These are phyloP conservation scores for Pseudonectria foliicola DNA, from an alignment of 2,329 filamentous ascomycete genomes.

Conservation along the genomic window DNA sequence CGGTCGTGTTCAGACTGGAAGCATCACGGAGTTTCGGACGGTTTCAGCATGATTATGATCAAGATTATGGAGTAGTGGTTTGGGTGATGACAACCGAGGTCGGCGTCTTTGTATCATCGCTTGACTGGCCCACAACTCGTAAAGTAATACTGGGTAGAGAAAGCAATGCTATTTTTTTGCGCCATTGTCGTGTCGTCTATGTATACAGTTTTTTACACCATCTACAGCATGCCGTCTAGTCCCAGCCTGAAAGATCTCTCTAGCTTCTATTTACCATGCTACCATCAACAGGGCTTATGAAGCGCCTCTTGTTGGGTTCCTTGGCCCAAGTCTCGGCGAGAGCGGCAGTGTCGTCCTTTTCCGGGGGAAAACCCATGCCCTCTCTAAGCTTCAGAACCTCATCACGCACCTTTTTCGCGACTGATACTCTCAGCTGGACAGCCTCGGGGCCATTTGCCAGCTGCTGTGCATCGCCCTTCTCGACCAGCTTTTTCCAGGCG, in stretches of 20 bases:
- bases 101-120: slow-evolving; percentile 4
- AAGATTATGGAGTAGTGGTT: slow-evolving; percentile 10
- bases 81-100: slow-evolving; percentile 6
- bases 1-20: slow-evolving; percentile 6
- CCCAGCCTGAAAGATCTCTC: slow-evolving; percentile 1
- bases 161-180: neutral
- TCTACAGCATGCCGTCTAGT: neutral
- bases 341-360: slow-evolving; percentile 71
- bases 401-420: slow-evolving; percentile 67
- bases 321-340: slow-evolving; percentile 74
- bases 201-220: neutral
- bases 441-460: slow-evolving; percentile 52
- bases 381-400: slow-evolving; percentile 74
- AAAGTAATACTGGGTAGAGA: neutral
- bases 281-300: slow-evolving; percentile 47
- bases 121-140: neutral
- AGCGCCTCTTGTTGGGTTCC: slow-evolving; percentile 40
- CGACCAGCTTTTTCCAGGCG: slow-evolving; percentile 64
- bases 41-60: slow-evolving; percentile 17
- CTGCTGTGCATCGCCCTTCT: slow-evolving; percentile 39
- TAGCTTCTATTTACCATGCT: slow-evolving; percentile 39
- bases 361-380: slow-evolving; percentile 60
- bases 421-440: slow-evolving; percentile 62
- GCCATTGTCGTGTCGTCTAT: neutral
- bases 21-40: slow-evolving; percentile 16